These are phyloP conservation scores for Periglandula ipomoeae DNA, from an alignment of 2,329 filamentous ascomycete species.

Conservation along the genomic window DNA sequence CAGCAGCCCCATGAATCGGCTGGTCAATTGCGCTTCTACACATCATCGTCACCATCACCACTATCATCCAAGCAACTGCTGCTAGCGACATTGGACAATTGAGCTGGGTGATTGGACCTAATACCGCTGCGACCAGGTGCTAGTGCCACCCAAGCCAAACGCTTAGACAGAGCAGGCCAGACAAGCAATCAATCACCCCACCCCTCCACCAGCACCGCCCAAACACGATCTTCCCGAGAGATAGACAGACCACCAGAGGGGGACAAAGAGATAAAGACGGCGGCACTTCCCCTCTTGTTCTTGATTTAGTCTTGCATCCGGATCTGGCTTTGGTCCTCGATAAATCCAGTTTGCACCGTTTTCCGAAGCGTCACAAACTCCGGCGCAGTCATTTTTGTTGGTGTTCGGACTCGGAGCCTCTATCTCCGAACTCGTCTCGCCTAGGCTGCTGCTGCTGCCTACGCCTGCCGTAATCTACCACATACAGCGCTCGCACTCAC, in stretches of 20 bases:
- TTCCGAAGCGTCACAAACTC: too few species aligned
- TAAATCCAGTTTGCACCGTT: too few species aligned
- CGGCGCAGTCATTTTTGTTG: too few species aligned
- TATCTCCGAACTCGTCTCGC: too few species aligned
- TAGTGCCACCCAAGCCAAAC: not conserved
- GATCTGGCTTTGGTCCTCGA: too few species aligned
- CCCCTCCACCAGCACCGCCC: not conserved
- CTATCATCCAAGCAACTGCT: not conserved
- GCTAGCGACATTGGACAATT: slow-evolving; percentile 7
- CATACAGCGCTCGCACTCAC: too few species aligned
- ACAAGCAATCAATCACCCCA: slow-evolving; percentile 3
- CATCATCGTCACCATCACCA: too few species aligned
- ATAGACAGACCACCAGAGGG: not conserved
- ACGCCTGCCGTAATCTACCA: too few species aligned
- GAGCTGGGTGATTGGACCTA: slow-evolving; percentile 2
- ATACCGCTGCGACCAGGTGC: not conserved
- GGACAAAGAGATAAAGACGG: slow-evolving; percentile 6
- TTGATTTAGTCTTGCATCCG: not conserved
- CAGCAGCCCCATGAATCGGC: not conserved
- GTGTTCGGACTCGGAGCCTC: too few species aligned
- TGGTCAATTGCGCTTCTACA: slow-evolving; percentile 6
- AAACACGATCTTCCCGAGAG: slow-evolving; percentile 3
- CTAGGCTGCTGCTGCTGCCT: too few species aligned
- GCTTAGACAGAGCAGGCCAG: slow-evolving; percentile 1
- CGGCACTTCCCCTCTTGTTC: not conserved